Evolutionary conservation across 2,329 filamentous ascomycete species (phyloP), one percentile per base, ranked within the genome.

Genomic region (Ceratocystis papillata): DNA sequence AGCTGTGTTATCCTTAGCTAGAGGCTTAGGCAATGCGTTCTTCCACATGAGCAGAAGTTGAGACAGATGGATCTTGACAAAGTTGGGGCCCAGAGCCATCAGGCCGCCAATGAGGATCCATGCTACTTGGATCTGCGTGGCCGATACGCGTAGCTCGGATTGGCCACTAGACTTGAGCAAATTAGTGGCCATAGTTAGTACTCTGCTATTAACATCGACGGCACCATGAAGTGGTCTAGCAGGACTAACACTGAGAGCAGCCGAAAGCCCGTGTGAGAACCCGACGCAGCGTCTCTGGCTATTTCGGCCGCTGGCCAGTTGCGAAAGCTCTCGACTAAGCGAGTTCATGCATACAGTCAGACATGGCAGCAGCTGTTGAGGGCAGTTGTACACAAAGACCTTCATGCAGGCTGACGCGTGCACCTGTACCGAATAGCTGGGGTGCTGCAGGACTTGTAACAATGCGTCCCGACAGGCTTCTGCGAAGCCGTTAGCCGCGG

Each of bases 291-390:
- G 83, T 67, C 90, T 83, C 20, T 90, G 87, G 0, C 89, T 91
- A 44, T 62, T 65, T 64, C 90, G 83, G 5, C 86, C 87, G 0
- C 86, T 85, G 15, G 82, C 83, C 5, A 97, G 81, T 55, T 94
- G 81, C 33, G 86, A 86, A 33, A 99, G 81, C 72, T 99, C 94
- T 69, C 94, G 83, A 68, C 86, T 89, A 68, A 99, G 82, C 73
- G 90, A 96, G 75, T 96, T 96, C 88, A 97, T 92, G 75, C 92
- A 97, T 59, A 97, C 89, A 0, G 93, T 96, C 20, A 97, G 85
- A 69, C 91, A 94, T 2, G 90, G 89, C 4, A 97, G 79, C 5
- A 99, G 83, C 73, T 97, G 93, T 70, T 96, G 89, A 3, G 94
- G 94, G 71, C 91, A 96, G 15, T 91, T 91, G 55, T 96, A 80